A percentile compares a stretch with the other conserved stretches of the same genome.
Evolutionary conservation across 345 rosid genomes (phyloP).

Genomic region (Eucalyptus leucophloia): DNA sequence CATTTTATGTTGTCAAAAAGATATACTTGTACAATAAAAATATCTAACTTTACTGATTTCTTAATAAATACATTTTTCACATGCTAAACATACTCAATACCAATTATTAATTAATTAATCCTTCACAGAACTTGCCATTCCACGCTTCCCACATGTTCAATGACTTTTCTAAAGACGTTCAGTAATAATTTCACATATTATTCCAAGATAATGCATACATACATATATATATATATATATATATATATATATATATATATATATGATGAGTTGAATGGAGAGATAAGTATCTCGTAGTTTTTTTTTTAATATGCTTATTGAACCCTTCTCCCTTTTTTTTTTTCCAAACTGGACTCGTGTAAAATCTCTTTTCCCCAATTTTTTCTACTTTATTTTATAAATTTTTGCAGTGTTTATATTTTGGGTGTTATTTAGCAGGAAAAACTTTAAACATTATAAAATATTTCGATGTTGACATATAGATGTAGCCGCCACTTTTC

Average conservation of each 20-base stretch:
- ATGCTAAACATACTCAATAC: neutral
- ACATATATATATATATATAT: no score
- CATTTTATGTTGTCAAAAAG: accelerated
- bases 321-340: neutral
- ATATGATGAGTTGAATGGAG: neutral
- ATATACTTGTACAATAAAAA: neutral
- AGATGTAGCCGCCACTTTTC: neutral
- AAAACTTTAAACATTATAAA: neutral
- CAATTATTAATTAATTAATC: neutral
- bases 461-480: neutral
- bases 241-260: no score
- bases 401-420: neutral
- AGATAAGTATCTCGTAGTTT: neutral
- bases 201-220: neutral
- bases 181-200: neutral
- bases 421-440: neutral
- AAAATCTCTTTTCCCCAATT: neutral
- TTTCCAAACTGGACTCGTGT: neutral
- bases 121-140: accelerated
- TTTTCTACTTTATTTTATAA: neutral
- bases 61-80: neutral
- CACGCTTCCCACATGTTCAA: accelerated
- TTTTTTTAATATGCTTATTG: neutral
- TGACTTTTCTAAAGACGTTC: accelerated
- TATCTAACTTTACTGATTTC: accelerated